phyloP scores from a whole-genome alignment of 176 grass and related monocot species.

The Alloteropsis semialata region DNA sequence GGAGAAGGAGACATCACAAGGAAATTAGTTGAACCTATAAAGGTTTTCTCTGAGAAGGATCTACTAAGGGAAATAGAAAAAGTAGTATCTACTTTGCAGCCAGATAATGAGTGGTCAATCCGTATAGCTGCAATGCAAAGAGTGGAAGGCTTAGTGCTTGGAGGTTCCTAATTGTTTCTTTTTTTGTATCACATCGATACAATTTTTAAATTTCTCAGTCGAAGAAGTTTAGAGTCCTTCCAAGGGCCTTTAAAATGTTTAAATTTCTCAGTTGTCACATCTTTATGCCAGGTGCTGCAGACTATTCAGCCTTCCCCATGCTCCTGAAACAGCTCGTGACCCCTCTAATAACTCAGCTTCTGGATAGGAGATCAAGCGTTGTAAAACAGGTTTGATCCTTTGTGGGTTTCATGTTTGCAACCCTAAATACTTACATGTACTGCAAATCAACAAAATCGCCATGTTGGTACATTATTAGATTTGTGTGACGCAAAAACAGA shows the following conservation, averaged over 20 bases:
- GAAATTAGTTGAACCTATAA: conserved; percentile 62
- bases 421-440: background rate
- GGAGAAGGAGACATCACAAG: conserved; percentile 56
- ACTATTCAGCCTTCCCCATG: conserved; percentile 68
- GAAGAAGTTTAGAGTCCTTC: background rate
- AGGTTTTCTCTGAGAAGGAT: conserved; percentile 91
- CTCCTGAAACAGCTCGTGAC: conserved; percentile 81
- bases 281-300: conserved; percentile 54
- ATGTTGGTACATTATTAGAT: background rate
- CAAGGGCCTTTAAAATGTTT: background rate
- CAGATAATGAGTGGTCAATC: conserved; percentile 86
- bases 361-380: conserved; percentile 80
- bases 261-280: background rate
- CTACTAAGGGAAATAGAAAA: conserved; percentile 74
- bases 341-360: conserved; percentile 70
- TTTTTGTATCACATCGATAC: background rate
- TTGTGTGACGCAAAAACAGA: background rate
- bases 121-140: conserved; percentile 85
- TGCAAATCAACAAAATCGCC: background rate
- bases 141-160: conserved; percentile 81
- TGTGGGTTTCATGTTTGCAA: background rate
- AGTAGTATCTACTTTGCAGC: conserved; percentile 48
- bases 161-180: conserved; percentile 47
- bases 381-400: conserved; percentile 69
- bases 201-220: background rate